phyloP scores from a whole-genome alignment of 164 flowering plant genomes.

The Nymphaea thermarum region DNA sequence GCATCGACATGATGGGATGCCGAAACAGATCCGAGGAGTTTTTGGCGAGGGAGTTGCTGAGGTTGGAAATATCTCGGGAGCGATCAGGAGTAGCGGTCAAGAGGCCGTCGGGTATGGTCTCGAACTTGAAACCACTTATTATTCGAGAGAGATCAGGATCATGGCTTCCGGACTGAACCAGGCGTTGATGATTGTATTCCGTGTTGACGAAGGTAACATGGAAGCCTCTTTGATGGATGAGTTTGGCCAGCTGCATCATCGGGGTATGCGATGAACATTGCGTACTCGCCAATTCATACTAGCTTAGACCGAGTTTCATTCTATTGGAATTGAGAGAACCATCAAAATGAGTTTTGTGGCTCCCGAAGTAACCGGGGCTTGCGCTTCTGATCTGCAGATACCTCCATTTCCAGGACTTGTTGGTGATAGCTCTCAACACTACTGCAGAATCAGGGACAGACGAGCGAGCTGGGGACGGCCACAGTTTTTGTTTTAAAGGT shows the following conservation, averaged over 20 bases:
- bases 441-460: too few relatives aligned
- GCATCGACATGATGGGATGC: constrained; percentile 12
- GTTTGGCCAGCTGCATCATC: constrained; percentile 30
- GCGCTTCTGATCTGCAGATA: too few relatives aligned
- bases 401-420: too few relatives aligned
- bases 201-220: constrained; percentile 28
- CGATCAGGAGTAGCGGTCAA: constrained; percentile 21
- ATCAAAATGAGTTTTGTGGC: too few relatives aligned
- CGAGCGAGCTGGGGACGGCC: too few relatives aligned
- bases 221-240: constrained; percentile 31
- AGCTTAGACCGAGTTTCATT: too few relatives aligned
- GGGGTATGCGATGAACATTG: constrained; percentile 30
- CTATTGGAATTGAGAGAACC: too few relatives aligned
- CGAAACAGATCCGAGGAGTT: constrained; percentile 21
- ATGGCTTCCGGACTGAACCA: constrained; percentile 27
- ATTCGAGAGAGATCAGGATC: constrained; percentile 13
- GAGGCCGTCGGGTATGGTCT: constrained; percentile 41
- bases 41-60: constrained; percentile 15
- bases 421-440: too few relatives aligned
- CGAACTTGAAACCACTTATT: constrained; percentile 23
- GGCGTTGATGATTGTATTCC: constrained; percentile 16
- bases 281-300: too few relatives aligned
- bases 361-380: too few relatives aligned
- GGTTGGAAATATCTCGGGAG: constrained; percentile 33
- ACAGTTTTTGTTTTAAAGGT: too few relatives aligned